Base-by-base conservation (phyloP, 1,139 yeast species). In the Yamadazyma sp. region DNA sequence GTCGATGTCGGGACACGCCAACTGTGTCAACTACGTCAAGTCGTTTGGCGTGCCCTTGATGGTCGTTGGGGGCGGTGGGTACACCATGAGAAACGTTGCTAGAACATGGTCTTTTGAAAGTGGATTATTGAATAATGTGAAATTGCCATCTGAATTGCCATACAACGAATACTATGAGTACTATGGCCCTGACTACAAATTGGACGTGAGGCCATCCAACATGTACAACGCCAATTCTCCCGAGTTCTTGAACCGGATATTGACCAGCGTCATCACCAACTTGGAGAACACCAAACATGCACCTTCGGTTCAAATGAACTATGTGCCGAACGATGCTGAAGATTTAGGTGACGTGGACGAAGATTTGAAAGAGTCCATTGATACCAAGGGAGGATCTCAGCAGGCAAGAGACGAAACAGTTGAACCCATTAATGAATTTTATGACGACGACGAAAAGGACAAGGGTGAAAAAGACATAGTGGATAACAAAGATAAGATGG, bases 1-100 rank as follows among this genome's bases (percentile, higher is more conserved):
- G 41, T 88, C 91, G 48, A 89, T 91, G 57, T 73, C 79, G 37
- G 98, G 96, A 0, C 98, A 91, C 59, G 98, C 97, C 3, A 96
- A 89, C 58, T 92, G 98, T 67, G 95, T 91, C 25, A 80, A 82
- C 48, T 91, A 81, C 61, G 83, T 91, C 41, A 86, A 85, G 57
- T 77, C 91, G 17, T 91, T 91, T 61, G 89, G 91, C 5, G 69
- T 92, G 2, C 98, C 98, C 5, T 73, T 88, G 79, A 69, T 92
- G 61, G 96, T 92, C 10, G 66, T 92, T 11, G 98, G 98, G 20
- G 98, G 98, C 26, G 98, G 98, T 40, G 98, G 98, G 24, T 92
- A 92, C 64, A 92, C 98, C 14, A 92, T 92, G 86, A 77, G 98
- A 61, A 92, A 92, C 61, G 98, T 92, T 34, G 89, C 96, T 25